A percentile compares a stretch with the other conserved stretches of the same genome.
These are phyloP conservation scores for Podaxis carcinomalis DNA, from an alignment of 768 basidiomycete species.

Conservation along the genomic window DNA sequence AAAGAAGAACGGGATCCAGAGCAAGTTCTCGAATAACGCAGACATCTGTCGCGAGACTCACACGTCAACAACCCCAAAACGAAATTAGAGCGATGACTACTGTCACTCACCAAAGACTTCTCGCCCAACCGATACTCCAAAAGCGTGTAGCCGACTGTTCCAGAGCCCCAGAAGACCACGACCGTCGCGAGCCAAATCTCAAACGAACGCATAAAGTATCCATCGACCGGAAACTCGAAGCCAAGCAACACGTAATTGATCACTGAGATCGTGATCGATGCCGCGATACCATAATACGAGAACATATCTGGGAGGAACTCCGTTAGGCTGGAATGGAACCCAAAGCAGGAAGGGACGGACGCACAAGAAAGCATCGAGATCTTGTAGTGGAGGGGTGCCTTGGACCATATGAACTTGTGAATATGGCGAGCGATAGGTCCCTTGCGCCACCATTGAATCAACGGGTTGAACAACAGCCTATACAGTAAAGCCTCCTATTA, in stretches of 20 bases:
- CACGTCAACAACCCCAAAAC: conserved; percentile 20
- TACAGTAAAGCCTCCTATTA: conserved; percentile 19
- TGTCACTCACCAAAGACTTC: conserved; percentile 37
- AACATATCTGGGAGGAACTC: conserved; percentile 40
- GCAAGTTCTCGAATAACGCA: conserved; percentile 53
- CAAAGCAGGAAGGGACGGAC: conserved; percentile 17
- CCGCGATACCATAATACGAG: conserved; percentile 64
- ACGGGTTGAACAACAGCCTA: conserved; percentile 79
- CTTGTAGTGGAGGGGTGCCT: conserved; percentile 78
- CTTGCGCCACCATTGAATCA: conserved; percentile 67
- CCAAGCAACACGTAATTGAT: conserved; percentile 77
- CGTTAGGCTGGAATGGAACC: neutral
- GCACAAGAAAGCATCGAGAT: conserved; percentile 68
- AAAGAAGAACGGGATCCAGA: conserved; percentile 78
- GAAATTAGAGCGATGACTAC: neutral
- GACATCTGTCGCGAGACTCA: conserved; percentile 27
- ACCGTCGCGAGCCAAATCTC: conserved; percentile 78
- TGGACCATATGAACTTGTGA: conserved; percentile 72
- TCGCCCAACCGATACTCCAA: conserved; percentile 70
- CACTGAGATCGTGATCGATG: conserved; percentile 57
- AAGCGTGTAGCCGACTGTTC: conserved; percentile 67
- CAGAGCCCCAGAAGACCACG: conserved; percentile 73
- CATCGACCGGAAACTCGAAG: conserved; percentile 68
- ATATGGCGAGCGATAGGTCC: conserved; percentile 78
- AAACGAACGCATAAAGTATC: conserved; percentile 74